A percentile compares a stretch with the other conserved stretches of the same genome.
Evolutionary conservation across 2,329 filamentous ascomycete species (phyloP).

Genomic region (Annulohypoxylon truncatum): DNA sequence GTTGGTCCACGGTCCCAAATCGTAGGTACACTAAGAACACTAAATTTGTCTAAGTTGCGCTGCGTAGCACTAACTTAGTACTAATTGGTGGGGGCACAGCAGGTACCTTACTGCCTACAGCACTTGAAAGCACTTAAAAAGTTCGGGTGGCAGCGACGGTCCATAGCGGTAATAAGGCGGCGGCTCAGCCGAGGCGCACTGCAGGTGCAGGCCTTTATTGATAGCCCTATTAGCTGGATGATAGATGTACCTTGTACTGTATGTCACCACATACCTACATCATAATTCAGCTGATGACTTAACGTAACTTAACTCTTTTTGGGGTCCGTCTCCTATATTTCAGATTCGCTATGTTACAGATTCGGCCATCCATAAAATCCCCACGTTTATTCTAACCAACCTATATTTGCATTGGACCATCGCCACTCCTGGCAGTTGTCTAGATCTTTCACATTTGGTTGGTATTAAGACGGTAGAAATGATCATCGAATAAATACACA

Average conservation of each 20-base stretch:
- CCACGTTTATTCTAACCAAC: not conserved
- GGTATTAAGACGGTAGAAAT: not conserved
- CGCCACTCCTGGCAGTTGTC: too few relatives aligned
- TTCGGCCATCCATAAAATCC: not conserved
- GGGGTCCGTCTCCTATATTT: constrained; percentile 16
- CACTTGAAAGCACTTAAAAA: not conserved
- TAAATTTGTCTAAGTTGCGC: not conserved
- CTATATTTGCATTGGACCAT: not conserved
- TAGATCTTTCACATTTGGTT: not conserved
- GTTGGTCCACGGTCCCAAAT: constrained; percentile 20
- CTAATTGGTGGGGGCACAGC: not conserved
- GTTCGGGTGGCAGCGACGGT: constrained; percentile 5
- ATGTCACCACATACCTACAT: constrained; percentile 16
- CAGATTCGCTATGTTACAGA: not conserved
- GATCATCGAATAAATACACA: not conserved
- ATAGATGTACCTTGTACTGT: constrained; percentile 1
- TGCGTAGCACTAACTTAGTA: not conserved
- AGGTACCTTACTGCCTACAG: not conserved
- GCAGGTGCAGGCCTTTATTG: constrained; percentile 19
- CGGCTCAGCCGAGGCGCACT: constrained; percentile 37
- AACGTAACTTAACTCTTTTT: constrained; percentile 2
- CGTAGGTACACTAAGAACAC: constrained; percentile 24
- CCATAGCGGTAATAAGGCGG: constrained; percentile 28
- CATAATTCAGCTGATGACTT: constrained; percentile 13
- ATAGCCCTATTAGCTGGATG: not conserved